Base-by-base conservation (phyloP, 345 rosid species). In the Cardamine occulta region DNA sequence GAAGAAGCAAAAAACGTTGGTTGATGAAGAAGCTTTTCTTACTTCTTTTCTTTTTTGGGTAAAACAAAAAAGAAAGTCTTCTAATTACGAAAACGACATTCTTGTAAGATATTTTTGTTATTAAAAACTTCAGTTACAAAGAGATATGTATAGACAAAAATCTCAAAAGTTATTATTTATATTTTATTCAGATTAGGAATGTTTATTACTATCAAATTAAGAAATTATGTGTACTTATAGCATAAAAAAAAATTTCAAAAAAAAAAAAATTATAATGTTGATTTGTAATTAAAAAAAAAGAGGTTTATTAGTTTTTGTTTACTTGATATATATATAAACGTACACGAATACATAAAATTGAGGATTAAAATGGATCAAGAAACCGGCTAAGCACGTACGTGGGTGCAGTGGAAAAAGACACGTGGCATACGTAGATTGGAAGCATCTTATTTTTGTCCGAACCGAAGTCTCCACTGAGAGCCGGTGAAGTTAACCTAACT, bases 81-180 rank as follows among this genome's bases (percentile, higher is more conserved):
- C 53, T 77, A 56, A 63, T 77, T 70, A 77, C 76, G 72, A 77
- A 55, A 77, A 63, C 75, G 80, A 71, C 80, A 77, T 71, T 71
- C 72, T 77, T 69, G 0, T 48, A 28, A 42, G 75, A 57, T 57
- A 58, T 58, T 34, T 34, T 76, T 70, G 19, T 70, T 77, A 1
- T 42, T 9, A 17, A 63, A 63, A 62, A 15, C 71, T 76, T 76
- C 71, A 54, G 65, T 76, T 62, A 76, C 65, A 62, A 69, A 49
- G 6, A 7, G 15, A 32, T 18, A 17, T 19, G 26, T 18, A 51
- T 19, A 9, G 13, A 32, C 7, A 17, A 35, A 34, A 35, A 60
- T 17, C 14, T n/a, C 63, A 8, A 55, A 55, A 28, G 17, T 55
- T 31, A 18, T 49, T n/a, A 17, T 29, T 57, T 17, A 32, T 58